Evolutionary conservation across 768 basidiomycete species (phyloP), one percentile per base, ranked within the genome.

Genomic region (Pulveroboletus sp.): DNA sequence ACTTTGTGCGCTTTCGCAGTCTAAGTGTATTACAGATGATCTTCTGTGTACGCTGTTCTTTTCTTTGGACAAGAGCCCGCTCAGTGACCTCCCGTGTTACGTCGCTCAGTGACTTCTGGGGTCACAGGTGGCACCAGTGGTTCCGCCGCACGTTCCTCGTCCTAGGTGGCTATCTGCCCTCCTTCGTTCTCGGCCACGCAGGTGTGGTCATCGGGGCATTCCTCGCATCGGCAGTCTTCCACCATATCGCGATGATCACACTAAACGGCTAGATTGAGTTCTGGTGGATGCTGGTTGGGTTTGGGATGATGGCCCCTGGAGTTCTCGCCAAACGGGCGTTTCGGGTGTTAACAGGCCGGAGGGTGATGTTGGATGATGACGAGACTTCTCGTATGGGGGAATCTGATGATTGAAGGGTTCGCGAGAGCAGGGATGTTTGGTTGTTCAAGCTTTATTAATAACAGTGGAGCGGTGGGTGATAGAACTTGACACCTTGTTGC

Each of bases 141-240:
- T 61, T 68, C 47, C 69, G 74, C 21, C 63, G 53, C 6, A 28
- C 38, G 3, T 73, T 73, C 51, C 40, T 71, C 13, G 2, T 43
- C 39, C 26, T 69, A 6, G 74, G 73, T 11, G 60, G 59, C 3
- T 48, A 47, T 11, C 69, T 68, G 2, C 42, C 66, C 17, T 62
- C 59, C 18, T 51, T 63, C 28, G 36, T 82, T 10, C 57, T 77
- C 15, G 83, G 84, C 3, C 73, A 75, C 9, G 46, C 60, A 1
- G 81, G 78, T 2, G 69, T 64, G 1, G 66, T 84, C 2, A 36
- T 86, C 2, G 82, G 82, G 8, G 73, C 75, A 6, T 86, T 86
- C 60, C 51, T 78, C 1, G 60, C 76, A 5, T 86, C 85, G 0
- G 82, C 72, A 2, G 32, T 82, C 8, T 59, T 84, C 11, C 86